Evolutionary conservation across 495 filamentous ascomycete species (phyloP).

Genomic region (Neurospora sublineolata): DNA sequence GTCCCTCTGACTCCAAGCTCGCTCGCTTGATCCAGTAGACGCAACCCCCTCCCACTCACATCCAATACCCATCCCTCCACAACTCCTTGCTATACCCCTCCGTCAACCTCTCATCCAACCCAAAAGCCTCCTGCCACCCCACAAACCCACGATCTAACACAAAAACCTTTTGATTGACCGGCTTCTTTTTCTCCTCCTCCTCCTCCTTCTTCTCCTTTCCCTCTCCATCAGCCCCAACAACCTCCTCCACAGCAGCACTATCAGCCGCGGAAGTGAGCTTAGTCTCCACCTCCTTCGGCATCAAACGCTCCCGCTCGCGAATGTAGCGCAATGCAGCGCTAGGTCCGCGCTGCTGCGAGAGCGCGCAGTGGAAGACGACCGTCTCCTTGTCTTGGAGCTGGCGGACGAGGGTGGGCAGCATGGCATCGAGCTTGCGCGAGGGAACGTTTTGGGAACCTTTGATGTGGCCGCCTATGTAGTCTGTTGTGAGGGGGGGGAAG

Average conservation of each 20-base stretch:
- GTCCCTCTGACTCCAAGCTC: background rate
- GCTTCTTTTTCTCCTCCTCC: constrained; percentile 8
- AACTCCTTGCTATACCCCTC: constrained; percentile 78
- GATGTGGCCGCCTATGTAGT: constrained; percentile 93
- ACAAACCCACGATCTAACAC: constrained; percentile 81
- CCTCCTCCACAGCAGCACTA: background rate
- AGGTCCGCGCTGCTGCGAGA: constrained; percentile 80
- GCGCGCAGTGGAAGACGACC: constrained; percentile 92
- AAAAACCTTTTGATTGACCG: constrained; percentile 54
- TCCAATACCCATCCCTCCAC: constrained; percentile 57
- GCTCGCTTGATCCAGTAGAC: background rate
- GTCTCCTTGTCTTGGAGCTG: constrained; percentile 64
- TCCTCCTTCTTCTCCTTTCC: constrained; percentile 5
- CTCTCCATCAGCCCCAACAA: background rate
- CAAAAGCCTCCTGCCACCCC: constrained; percentile 83
- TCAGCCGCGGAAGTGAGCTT: background rate
- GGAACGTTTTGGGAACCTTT: constrained; percentile 62
- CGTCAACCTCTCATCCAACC: constrained; percentile 68
- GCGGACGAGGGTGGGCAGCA: constrained; percentile 69
- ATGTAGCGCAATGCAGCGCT: constrained; percentile 58
- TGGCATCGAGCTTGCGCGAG: constrained; percentile 56
- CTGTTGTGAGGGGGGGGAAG: constrained; percentile 33
- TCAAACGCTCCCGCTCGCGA: constrained; percentile 45
- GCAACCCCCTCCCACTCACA: constrained; percentile 1
- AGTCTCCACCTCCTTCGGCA: constrained; percentile 9